phyloP scores from a whole-genome alignment of 139 green algal species.

The Haematococcus lacustris region DNA sequence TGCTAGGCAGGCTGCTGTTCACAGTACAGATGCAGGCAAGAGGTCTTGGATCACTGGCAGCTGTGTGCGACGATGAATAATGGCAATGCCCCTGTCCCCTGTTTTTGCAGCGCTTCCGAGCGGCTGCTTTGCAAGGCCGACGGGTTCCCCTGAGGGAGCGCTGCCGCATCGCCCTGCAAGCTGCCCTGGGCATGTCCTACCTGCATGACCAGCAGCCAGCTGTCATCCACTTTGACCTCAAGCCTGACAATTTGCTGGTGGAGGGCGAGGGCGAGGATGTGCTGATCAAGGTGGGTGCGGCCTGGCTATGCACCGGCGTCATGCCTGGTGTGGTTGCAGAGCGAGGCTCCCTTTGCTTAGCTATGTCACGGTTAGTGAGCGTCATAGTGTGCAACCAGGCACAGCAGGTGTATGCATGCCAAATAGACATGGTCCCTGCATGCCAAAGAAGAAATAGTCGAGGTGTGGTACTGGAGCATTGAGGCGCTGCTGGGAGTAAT shows the following conservation, averaged over 20 bases:
- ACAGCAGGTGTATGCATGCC: too few species aligned
- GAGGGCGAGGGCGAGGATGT: conserved; percentile 48
- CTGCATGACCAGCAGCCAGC: conserved; percentile 31
- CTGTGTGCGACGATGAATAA: not conserved
- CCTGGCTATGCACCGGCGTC: not conserved
- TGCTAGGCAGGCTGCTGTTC: not conserved
- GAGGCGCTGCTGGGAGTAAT: too few species aligned
- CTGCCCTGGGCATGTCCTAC: conserved; percentile 66
- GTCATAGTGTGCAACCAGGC: not conserved
- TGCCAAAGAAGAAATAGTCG: too few species aligned
- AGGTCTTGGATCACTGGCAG: too few species aligned
- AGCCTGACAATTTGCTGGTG: conserved; percentile 88
- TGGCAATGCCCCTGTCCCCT: not conserved
- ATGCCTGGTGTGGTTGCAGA: not conserved
- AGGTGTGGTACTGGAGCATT: too few species aligned
- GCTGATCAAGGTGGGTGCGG: conserved; percentile 30
- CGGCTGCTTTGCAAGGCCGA: not conserved
- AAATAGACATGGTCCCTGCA: too few species aligned
- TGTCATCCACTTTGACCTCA: conserved; percentile 94
- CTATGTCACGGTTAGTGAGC: not conserved
- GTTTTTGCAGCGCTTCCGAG: not conserved
- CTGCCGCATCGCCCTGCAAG: conserved; percentile 75
- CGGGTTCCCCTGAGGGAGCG: conserved; percentile 53
- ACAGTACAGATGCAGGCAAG: too few species aligned
- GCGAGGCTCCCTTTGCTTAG: not conserved